Conservation (phyloP, 2,329 filamentous ascomycete genomes). For the Aspergillus versicolor region DNA sequence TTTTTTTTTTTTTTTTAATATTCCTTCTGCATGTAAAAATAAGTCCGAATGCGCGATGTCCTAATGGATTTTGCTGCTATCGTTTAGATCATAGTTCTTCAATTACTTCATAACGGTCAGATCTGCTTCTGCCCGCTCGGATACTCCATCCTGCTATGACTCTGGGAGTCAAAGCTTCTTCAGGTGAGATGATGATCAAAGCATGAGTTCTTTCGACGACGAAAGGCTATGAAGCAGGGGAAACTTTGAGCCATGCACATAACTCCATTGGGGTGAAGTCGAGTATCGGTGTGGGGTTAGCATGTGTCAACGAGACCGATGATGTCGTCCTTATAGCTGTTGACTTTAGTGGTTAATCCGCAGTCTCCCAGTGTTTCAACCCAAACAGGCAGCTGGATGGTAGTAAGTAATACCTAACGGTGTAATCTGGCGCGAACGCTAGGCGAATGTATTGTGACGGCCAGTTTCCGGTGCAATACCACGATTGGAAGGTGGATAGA, state of each 20-base stretch:
- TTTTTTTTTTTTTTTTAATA: not conserved
- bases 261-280: constrained; percentile 12
- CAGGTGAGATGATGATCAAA: constrained; percentile 15
- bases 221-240: constrained; percentile 2
- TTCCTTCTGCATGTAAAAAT: not conserved
- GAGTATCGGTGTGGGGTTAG: constrained; percentile 16
- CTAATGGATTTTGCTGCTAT: not conserved
- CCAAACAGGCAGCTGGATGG: constrained; percentile 14
- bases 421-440: not conserved
- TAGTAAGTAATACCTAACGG: not conserved
- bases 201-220: constrained; percentile 11
- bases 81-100: not conserved
- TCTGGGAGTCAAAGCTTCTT: constrained; percentile 3
- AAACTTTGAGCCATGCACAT: constrained; percentile 17
- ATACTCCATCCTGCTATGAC: not conserved
- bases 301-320: constrained; percentile 16
- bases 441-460: not conserved
- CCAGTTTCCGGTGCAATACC: not conserved
- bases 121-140: not conserved
- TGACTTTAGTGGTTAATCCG: constrained; percentile 4
- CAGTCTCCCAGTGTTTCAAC: not conserved
- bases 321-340: constrained; percentile 3
- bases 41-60: too few species aligned
- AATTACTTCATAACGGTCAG: not conserved
- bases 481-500: constrained; percentile 10